These are phyloP conservation scores for Miscanthus lutarioriparius DNA, from an alignment of 176 grass and related monocot genomes.

Conservation along the genomic window DNA sequence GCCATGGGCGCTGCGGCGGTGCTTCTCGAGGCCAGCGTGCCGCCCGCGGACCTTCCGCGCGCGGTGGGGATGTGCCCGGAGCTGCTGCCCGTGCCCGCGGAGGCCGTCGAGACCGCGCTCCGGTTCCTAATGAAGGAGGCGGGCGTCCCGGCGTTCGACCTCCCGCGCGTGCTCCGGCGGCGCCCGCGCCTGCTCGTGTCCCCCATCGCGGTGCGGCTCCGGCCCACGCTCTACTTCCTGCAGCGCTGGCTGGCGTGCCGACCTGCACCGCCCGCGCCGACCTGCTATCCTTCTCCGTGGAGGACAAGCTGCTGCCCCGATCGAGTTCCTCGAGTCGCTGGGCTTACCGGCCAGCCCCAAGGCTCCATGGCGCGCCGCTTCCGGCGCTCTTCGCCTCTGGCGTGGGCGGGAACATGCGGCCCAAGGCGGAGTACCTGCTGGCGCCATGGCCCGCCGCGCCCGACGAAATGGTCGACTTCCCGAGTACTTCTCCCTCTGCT, in stretches of 20 bases:
- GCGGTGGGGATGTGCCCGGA: slow-evolving; percentile 86
- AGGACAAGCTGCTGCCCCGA: slow-evolving; percentile 80
- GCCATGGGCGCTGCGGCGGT: slow-evolving; percentile 34
- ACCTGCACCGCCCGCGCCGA: slow-evolving; percentile 60
- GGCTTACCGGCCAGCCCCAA: slow-evolving; percentile 53
- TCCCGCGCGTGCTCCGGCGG: slow-evolving; percentile 57
- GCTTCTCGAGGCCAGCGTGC: slow-evolving; percentile 55
- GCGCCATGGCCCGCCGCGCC: slow-evolving; percentile 55
- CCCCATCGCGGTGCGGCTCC: slow-evolving; percentile 54
- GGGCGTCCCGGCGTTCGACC: slow-evolving; percentile 39
- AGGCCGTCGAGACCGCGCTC: slow-evolving; percentile 48
- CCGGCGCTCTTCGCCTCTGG: slow-evolving; percentile 73
- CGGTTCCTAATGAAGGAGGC: slow-evolving; percentile 63
- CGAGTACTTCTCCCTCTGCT: slow-evolving; percentile 86
- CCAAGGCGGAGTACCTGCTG: slow-evolving; percentile 70
- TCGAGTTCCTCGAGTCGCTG: slow-evolving; percentile 76
- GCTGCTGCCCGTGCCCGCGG: slow-evolving; percentile 54
- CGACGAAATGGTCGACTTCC: slow-evolving; percentile 73
- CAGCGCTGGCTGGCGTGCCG: slow-evolving; percentile 65
- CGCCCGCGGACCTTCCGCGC: slow-evolving; percentile 60
- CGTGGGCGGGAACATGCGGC: slow-evolving; percentile 71
- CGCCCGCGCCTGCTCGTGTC: slow-evolving; percentile 82
- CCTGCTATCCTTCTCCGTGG: slow-evolving; percentile 85
- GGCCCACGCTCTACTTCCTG: slow-evolving; percentile 89
- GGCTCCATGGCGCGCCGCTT: slow-evolving; percentile 78